phyloP scores from a whole-genome alignment of 192 early-diverging fungal genomes.

The Glomus cerebriforme region DNA sequence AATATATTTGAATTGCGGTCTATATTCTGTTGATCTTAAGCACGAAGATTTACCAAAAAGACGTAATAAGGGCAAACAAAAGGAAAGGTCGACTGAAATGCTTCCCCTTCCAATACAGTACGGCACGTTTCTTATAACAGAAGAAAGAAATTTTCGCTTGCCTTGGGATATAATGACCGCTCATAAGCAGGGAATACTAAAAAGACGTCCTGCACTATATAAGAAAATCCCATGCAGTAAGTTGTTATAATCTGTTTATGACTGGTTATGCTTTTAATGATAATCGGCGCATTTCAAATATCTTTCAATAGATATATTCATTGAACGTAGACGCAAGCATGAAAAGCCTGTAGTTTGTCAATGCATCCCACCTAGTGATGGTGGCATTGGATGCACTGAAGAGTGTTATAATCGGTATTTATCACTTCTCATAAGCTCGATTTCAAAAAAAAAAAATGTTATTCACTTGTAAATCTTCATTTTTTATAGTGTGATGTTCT shows the following conservation, averaged over 20 bases:
- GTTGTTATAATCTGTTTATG: slow-evolving; percentile 1
- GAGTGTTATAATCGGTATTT: slow-evolving; percentile 72
- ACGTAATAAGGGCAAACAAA: background rate
- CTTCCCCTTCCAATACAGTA: slow-evolving; percentile 66
- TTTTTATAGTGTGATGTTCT: slow-evolving; percentile 58
- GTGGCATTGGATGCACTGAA: slow-evolving; percentile 61
- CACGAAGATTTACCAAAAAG: slow-evolving; percentile 18
- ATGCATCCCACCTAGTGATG: slow-evolving; percentile 58
- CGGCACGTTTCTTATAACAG: slow-evolving; percentile 57
- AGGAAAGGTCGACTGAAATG: background rate
- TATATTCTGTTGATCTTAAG: slow-evolving; percentile 46
- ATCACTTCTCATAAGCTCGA: background rate
- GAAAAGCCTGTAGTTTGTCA: slow-evolving; percentile 56
- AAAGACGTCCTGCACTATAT: slow-evolving; percentile 49
- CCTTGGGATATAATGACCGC: slow-evolving; percentile 65
- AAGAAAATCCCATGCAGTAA: slow-evolving; percentile 59
- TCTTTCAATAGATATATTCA: slow-evolving; percentile 65
- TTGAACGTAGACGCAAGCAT: slow-evolving; percentile 67
- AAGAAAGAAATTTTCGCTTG: slow-evolving; percentile 61
- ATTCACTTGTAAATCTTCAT: background rate
- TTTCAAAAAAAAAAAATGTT: background rate
- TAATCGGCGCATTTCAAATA: background rate
- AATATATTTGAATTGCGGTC: slow-evolving; percentile 45
- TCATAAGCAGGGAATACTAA: slow-evolving; percentile 41
- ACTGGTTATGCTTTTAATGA: background rate